These are phyloP conservation scores for Ceratocystis papillata DNA, from an alignment of 2,329 filamentous ascomycete genomes.

Conservation along the genomic window DNA sequence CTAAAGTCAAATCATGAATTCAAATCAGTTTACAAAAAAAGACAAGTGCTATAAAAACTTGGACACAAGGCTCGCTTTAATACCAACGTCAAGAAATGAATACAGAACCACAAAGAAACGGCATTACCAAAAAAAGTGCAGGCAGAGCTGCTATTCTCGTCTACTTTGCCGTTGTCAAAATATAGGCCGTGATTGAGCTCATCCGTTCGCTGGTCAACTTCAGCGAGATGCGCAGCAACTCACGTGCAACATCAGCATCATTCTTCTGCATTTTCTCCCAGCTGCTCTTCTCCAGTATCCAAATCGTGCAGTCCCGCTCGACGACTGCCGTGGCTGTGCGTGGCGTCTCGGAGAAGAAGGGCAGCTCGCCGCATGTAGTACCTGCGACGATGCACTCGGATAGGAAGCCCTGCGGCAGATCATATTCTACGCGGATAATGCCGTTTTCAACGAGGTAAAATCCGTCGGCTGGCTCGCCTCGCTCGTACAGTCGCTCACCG, in stretches of 20 bases:
- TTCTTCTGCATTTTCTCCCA: slow-evolving; percentile 64
- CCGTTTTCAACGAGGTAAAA: slow-evolving; percentile 89
- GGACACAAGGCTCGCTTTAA: too few species aligned
- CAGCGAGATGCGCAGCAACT: slow-evolving; percentile 75
- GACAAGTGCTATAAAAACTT: too few species aligned
- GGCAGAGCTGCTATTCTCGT: background rate
- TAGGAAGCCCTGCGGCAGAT: slow-evolving; percentile 77
- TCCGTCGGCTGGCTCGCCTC: slow-evolving; percentile 64
- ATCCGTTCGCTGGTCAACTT: slow-evolving; percentile 93
- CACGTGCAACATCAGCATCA: slow-evolving; percentile 67
- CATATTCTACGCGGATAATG: slow-evolving; percentile 80
- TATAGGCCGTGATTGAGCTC: slow-evolving; percentile 53
- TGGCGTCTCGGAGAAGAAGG: slow-evolving; percentile 85
- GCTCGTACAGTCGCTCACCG: slow-evolving; percentile 64
- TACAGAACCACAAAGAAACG: background rate
- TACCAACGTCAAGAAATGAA: background rate
- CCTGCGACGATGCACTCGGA: slow-evolving; percentile 89
- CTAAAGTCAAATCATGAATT: too few species aligned
- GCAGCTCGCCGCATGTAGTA: slow-evolving; percentile 88
- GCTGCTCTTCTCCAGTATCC: slow-evolving; percentile 61
- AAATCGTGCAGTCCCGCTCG: slow-evolving; percentile 70
- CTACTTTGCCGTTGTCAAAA: slow-evolving; percentile 41
- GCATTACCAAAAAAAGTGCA: background rate
- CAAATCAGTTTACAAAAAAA: too few species aligned
- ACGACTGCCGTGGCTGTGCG: slow-evolving; percentile 78